A percentile compares a stretch with the other conserved stretches of the same genome.
Evolutionary conservation across 2,329 filamentous ascomycete genomes (phyloP).

Genomic region (Penicillium sp.): DNA sequence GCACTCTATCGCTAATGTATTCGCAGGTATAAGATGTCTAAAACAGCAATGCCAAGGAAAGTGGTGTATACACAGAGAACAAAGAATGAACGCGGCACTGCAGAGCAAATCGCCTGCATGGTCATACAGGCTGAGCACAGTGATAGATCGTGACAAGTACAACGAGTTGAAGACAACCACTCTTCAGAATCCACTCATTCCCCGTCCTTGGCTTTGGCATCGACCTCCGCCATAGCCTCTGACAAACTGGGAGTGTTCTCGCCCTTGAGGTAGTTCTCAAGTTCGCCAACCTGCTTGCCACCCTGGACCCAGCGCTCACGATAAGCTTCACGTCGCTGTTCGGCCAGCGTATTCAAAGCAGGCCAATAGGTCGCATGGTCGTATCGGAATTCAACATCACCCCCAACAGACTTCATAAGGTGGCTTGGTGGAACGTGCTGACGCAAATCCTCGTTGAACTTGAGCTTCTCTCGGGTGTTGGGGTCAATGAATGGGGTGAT

Average conservation of each 20-base stretch:
- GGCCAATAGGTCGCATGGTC: slow-evolving; percentile 90
- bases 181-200: neutral
- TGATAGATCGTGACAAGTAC: neutral
- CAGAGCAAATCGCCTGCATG: neutral
- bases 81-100: neutral
- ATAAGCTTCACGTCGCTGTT: slow-evolving; percentile 63
- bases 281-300: slow-evolving; percentile 81
- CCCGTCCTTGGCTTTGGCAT: slow-evolving; percentile 13
- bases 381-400: slow-evolving; percentile 86
- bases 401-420: slow-evolving; percentile 76
- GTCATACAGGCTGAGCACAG: neutral
- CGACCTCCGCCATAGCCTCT: slow-evolving; percentile 36
- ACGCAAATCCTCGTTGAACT: slow-evolving; percentile 91
- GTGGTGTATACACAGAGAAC: slow-evolving; percentile 2
- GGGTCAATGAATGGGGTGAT: slow-evolving; percentile 97
- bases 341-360: slow-evolving; percentile 71
- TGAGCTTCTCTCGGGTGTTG: slow-evolving; percentile 88
- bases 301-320: slow-evolving; percentile 73
- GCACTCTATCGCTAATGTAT: slow-evolving; percentile 12
- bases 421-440: slow-evolving; percentile 79
- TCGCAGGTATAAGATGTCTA: slow-evolving; percentile 10
- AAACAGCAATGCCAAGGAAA: slow-evolving; percentile 2
- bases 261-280: slow-evolving; percentile 85
- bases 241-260: slow-evolving; percentile 47
- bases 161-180: neutral